These are phyloP conservation scores for Vicia sativa DNA, from an alignment of 306 rosid genomes.

Conservation along the genomic window DNA sequence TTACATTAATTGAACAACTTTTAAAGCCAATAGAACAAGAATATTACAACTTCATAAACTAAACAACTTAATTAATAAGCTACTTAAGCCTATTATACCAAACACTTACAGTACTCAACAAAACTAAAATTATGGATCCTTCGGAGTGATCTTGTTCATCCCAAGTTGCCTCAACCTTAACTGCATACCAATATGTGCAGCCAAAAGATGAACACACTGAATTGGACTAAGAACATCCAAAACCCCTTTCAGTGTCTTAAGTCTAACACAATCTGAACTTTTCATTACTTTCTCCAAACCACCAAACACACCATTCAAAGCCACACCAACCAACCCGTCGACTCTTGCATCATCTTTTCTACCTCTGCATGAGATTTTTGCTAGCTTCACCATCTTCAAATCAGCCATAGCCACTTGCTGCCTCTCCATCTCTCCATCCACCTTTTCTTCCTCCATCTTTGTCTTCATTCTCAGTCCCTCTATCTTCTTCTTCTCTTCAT, in stretches of 20 bases:
- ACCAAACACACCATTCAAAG: constrained; percentile 46
- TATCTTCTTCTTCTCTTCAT: constrained; percentile 31
- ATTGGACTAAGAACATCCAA: constrained; percentile 64
- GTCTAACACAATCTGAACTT: constrained; percentile 76
- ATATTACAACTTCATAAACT: not conserved
- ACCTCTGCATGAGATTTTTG: constrained; percentile 20
- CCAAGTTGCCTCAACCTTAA: constrained; percentile 55
- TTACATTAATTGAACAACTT: not conserved
- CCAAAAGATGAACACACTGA: constrained; percentile 70
- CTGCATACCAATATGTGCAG: constrained; percentile 46
- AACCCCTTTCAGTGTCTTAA: constrained; percentile 63
- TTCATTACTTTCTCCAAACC: constrained; percentile 70
- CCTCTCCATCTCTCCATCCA: constrained; percentile 51
- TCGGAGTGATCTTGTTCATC: constrained; percentile 14
- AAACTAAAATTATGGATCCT: not conserved
- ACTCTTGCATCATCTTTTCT: constrained; percentile 14
- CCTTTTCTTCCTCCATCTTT: constrained; percentile 47
- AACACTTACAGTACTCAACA: not conserved
- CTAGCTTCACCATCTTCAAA: constrained; percentile 51
- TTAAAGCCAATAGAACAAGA: not conserved
- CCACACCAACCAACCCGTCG: constrained; percentile 45
- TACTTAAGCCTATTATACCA: constrained; percentile 3
- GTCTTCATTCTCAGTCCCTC: constrained; percentile 30
- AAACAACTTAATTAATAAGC: not conserved
- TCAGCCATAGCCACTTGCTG: constrained; percentile 59